phyloP scores from a whole-genome alignment of 768 basidiomycete species.

The Tulasnella sp. region DNA sequence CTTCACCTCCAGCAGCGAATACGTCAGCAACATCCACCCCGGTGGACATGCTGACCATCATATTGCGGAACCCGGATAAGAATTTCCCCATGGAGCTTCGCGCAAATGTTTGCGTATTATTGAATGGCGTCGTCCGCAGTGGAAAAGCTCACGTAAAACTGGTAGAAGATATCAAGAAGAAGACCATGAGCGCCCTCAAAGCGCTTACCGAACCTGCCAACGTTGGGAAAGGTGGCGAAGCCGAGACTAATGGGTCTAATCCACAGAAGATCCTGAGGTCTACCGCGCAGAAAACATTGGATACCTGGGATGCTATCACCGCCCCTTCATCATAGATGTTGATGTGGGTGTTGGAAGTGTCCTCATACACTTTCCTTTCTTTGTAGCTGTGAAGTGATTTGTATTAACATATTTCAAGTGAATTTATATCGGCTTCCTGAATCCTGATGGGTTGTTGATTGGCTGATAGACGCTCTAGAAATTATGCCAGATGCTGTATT shows the following conservation, averaged over 20 bases:
- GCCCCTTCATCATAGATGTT: too few relatives aligned
- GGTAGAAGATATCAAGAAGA: conserved; percentile 38
- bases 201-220: conserved; percentile 22
- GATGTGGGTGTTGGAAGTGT: too few relatives aligned
- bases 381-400: too few relatives aligned
- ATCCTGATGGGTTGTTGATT: too few relatives aligned
- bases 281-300: conserved; percentile 33
- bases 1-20: conserved; percentile 8
- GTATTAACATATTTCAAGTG: too few relatives aligned
- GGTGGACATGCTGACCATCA: conserved; percentile 40
- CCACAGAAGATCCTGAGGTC: conserved; percentile 29
- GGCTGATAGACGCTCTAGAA: too few relatives aligned
- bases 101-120: conserved; percentile 58
- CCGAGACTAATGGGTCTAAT: conserved; percentile 21
- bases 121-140: conserved; percentile 33
- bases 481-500: too few relatives aligned
- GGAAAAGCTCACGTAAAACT: background rate
- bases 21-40: conserved; percentile 9
- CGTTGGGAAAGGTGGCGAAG: background rate
- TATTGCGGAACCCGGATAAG: conserved; percentile 38
- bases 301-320: too few relatives aligned
- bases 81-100: conserved; percentile 63
- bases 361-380: too few relatives aligned
- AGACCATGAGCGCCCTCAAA: conserved; percentile 35
- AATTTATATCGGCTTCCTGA: too few relatives aligned